phyloP scores from a whole-genome alignment of 2,329 filamentous ascomycete species.

The Fusarium proliferatum region DNA sequence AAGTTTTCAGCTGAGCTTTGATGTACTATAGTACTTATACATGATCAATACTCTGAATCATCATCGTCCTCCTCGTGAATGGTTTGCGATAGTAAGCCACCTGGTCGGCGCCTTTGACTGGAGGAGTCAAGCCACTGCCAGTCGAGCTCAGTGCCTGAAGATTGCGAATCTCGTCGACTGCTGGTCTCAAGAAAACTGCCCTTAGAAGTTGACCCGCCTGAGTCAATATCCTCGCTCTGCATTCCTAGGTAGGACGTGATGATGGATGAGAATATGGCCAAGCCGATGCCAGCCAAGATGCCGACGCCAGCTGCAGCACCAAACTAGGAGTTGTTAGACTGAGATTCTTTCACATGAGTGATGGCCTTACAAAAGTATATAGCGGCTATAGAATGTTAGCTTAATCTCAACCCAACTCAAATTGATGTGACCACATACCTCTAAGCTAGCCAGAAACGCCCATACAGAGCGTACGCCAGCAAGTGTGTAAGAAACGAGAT shows the following conservation, averaged over 20 bases:
- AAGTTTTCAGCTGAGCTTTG: conserved; percentile 1
- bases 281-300: conserved; percentile 67
- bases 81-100: conserved; percentile 70
- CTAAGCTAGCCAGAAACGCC: conserved; percentile 48
- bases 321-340: conserved; percentile 54
- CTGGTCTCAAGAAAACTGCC: conserved; percentile 24
- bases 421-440: conserved; percentile 46
- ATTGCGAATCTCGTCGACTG: conserved; percentile 32
- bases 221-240: conserved; percentile 43
- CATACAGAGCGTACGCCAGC: conserved; percentile 39
- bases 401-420: neutral
- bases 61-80: conserved; percentile 81
- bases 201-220: conserved; percentile 19
- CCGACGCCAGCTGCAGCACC: conserved; percentile 76
- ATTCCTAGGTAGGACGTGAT: conserved; percentile 64
- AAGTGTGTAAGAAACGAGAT: conserved; percentile 47
- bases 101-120: conserved; percentile 54
- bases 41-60: conserved; percentile 56
- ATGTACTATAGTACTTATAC: neutral
- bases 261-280: conserved; percentile 67
- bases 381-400: conserved; percentile 49
- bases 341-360: fast-evolving
- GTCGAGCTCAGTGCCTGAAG: conserved; percentile 51
- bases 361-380: conserved; percentile 56
- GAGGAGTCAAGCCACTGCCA: conserved; percentile 54